Base-by-base conservation (phyloP, 257 asterid species). In the Misopates orontium region DNA sequence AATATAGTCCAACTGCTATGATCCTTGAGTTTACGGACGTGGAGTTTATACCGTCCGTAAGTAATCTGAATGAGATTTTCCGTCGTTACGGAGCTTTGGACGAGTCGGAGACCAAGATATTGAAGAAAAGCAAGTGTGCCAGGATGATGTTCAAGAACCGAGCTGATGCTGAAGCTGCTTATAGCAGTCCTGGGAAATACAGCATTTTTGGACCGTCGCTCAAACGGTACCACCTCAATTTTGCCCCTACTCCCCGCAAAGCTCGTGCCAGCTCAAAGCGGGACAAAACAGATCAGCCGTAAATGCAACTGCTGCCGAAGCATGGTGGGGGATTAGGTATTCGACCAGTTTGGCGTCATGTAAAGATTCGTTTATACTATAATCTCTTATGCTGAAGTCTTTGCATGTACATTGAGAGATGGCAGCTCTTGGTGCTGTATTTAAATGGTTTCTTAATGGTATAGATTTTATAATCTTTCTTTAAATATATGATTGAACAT, bases 181-280 rank as follows among this genome's bases (percentile, higher is more conserved):
- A 79, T 66, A 88, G 93, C 79, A 80, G 84, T 51, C 59, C 89
- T 0, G 93, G 96, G 61, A 88, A 88, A 66, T 88, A 75, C 23
- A 79, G 84, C 60, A 78, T 76, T 15, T 88, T 88, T 66, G 96
- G 97, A 36, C 85, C 84, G 13, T 72, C 96, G 1, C 97, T 91
- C 23, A 39, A 81, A 64, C 84, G 95, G 57, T 87, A 88, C 61
- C 76, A 80, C 64, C 96, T 87, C 40, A 54, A 74, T 23, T 83
- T 77, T 60, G 71, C 40, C n/a, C 74, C 80, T 24, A n/a, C 66
- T 31, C 76, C 76, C 22, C 51, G 69, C 18, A 76, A 74, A 73
- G 62, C 80, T 60, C 50, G 77, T 63, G 53, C 75, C 25, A 41
- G 78, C 62, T 57, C 80, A 16, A 77, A 75, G 73, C 72, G 82